Evolutionary conservation across 768 basidiomycete genomes (phyloP).

Genomic region (Auricularia sp.): DNA sequence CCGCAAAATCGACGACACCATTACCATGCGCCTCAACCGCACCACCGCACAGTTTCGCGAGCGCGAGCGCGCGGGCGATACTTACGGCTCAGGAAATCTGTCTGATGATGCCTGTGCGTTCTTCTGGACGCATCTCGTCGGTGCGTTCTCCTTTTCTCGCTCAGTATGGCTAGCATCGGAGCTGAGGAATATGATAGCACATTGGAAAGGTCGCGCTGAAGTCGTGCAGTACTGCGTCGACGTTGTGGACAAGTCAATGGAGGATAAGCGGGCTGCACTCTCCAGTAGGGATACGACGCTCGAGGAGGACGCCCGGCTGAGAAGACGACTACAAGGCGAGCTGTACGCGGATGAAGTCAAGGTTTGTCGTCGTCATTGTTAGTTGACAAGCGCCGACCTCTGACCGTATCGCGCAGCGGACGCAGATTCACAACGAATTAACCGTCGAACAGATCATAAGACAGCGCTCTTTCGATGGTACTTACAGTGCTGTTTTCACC

Average conservation of each 20-base stretch:
- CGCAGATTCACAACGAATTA: conserved; percentile 67
- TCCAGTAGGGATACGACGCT: conserved; percentile 33
- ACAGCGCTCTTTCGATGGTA: conserved; percentile 61
- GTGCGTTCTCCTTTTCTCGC: conserved; percentile 31
- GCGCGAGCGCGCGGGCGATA: conserved; percentile 43
- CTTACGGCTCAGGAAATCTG: conserved; percentile 30
- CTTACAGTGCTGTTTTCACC: conserved; percentile 15
- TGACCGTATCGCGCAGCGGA: conserved; percentile 35
- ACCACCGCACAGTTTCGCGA: conserved; percentile 69
- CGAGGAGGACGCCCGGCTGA: conserved; percentile 10
- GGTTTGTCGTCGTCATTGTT: conserved; percentile 30
- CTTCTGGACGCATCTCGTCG: conserved; percentile 70
- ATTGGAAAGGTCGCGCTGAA: conserved; percentile 64
- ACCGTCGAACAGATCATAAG: conserved; percentile 64
- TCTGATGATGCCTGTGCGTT: conserved; percentile 69
- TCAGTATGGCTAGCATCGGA: background rate
- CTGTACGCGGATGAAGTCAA: conserved; percentile 62
- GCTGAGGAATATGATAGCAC: conserved; percentile 13
- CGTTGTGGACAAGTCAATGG: conserved; percentile 55
- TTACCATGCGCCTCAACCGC: conserved; percentile 73
- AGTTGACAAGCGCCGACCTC: background rate
- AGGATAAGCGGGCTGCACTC: conserved; percentile 44
- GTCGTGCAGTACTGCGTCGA: conserved; percentile 68
- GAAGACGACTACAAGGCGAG: conserved; percentile 44
- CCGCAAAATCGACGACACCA: conserved; percentile 67